phyloP scores from a whole-genome alignment of 768 basidiomycete species.

The Kwoniella newhampshirensis region DNA sequence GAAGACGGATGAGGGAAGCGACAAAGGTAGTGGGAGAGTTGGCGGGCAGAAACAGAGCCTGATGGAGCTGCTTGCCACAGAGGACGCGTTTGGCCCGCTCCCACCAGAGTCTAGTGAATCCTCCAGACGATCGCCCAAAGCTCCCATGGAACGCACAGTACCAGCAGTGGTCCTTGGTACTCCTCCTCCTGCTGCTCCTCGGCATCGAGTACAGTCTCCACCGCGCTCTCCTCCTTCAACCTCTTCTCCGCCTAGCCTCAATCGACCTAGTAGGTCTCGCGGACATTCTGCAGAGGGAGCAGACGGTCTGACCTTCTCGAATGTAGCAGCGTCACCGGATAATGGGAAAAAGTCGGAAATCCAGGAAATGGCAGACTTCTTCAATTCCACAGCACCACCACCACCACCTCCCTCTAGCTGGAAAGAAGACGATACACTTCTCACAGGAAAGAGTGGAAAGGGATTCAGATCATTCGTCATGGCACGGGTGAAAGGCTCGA shows the following conservation, averaged over 20 bases:
- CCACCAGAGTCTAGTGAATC: conserved; percentile 5
- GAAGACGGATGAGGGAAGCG: conserved; percentile 19
- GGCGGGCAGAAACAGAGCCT: conserved; percentile 30
- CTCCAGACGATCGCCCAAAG: neutral
- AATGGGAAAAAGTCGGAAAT: conserved; percentile 26
- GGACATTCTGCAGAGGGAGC: conserved; percentile 14
- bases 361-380: conserved; percentile 48
- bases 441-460: conserved; percentile 22
- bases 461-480: conserved; percentile 73
- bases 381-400: conserved; percentile 36
- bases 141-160: conserved; percentile 21
- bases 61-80: conserved; percentile 37
- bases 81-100: conserved; percentile 11
- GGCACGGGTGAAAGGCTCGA: conserved; percentile 63
- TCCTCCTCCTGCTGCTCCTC: conserved; percentile 28
- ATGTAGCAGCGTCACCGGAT: neutral
- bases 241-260: neutral
- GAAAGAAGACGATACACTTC: conserved; percentile 12
- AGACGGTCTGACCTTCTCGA: conserved; percentile 13
- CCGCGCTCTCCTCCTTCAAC: neutral
- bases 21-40: conserved; percentile 1
- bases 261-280: conserved; percentile 2
- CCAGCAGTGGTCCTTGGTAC: conserved; percentile 43
- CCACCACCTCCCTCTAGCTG: conserved; percentile 5
- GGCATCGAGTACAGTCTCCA: neutral